These are phyloP conservation scores for Poa annua DNA, from an alignment of 176 grass and related monocot genomes.

Conservation along the genomic window DNA sequence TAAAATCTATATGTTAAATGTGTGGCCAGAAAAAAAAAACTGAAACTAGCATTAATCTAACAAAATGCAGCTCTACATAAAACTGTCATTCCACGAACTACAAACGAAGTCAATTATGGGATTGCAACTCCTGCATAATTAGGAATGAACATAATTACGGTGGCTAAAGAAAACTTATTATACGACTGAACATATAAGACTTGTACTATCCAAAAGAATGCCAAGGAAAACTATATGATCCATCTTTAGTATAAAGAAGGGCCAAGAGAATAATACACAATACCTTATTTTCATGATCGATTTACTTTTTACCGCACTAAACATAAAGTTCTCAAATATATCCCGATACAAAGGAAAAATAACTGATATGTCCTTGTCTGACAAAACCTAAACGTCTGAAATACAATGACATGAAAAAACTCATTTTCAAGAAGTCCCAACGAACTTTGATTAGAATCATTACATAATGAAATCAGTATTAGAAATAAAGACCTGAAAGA, in stretches of 20 bases:
- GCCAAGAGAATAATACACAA: background rate
- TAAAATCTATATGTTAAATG: background rate
- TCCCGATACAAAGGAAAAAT: background rate
- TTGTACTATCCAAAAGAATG: background rate
- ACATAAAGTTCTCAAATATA: background rate
- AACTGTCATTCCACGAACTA: background rate
- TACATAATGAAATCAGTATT: background rate
- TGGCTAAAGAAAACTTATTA: background rate
- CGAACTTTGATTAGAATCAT: background rate
- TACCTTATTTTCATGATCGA: background rate
- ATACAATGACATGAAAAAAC: background rate
- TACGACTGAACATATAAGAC: background rate
- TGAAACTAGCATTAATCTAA: background rate
- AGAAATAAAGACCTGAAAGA: constrained; percentile 11
- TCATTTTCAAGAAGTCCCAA: background rate
- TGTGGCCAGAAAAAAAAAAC: background rate
- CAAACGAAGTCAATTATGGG: too few relatives aligned
- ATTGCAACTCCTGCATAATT: too few relatives aligned
- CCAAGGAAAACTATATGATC: background rate
- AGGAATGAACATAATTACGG: background rate
- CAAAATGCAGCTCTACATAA: background rate
- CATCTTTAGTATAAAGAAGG: background rate
- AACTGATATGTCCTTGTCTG: background rate
- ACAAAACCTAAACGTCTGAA: background rate
- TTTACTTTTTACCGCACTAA: background rate